Evolutionary conservation across 345 rosid species (phyloP).

Genomic region (Microthlaspi erraticum): DNA sequence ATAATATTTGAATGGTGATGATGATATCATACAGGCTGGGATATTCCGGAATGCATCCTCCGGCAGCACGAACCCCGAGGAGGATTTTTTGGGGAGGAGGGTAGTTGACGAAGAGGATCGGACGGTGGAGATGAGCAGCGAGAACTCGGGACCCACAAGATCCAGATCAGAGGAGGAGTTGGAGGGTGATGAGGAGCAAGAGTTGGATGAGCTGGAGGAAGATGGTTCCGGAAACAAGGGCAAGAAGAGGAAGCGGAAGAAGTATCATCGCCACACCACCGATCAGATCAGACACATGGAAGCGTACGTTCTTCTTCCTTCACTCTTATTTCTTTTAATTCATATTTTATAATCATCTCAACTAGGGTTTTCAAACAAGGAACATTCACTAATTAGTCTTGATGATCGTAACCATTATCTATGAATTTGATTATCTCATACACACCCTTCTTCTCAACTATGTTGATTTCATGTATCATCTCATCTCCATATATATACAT

Average conservation of each 20-base stretch:
- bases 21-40: constrained; percentile 64
- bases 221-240: constrained; percentile 44
- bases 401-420: too few relatives aligned
- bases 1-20: constrained; percentile 16
- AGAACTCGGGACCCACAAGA: constrained; percentile 86
- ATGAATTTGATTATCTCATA: background rate
- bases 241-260: constrained; percentile 93
- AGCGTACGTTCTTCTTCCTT: constrained; percentile 57
- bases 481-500: background rate
- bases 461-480: constrained; percentile 15
- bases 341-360: too few relatives aligned
- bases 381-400: constrained; percentile 19
- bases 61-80: constrained; percentile 64
- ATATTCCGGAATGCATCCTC: constrained; percentile 79
- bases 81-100: constrained; percentile 60
- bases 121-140: constrained; percentile 91
- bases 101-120: constrained; percentile 58
- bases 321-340: too few relatives aligned
- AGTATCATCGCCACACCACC: constrained; percentile 95
- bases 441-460: background rate
- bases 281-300: constrained; percentile 98
- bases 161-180: constrained; percentile 83
- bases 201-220: constrained; percentile 40
- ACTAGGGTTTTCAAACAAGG: constrained; percentile 19
- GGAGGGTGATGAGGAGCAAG: constrained; percentile 63